phyloP scores from a whole-genome alignment of 2,329 filamentous ascomycete genomes.

The Diplodia scrobiculata region DNA sequence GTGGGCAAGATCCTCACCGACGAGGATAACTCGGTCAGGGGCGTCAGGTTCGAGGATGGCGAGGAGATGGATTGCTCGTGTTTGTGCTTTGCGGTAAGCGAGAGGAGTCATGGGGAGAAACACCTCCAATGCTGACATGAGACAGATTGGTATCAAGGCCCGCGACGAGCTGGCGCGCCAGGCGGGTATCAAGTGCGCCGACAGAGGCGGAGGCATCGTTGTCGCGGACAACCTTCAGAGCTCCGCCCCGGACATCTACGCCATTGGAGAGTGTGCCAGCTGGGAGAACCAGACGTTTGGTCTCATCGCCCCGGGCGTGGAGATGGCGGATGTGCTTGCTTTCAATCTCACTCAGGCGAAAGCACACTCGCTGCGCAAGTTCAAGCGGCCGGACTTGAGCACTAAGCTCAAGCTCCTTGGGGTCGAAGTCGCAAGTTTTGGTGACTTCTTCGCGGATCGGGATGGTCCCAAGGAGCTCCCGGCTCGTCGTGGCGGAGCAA shows the following conservation, averaged over 20 bases:
- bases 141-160: slow-evolving; percentile 77
- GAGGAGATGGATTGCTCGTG: slow-evolving; percentile 75
- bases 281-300: slow-evolving; percentile 87
- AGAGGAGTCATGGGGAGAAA: slow-evolving; percentile 25
- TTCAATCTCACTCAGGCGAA: slow-evolving; percentile 88
- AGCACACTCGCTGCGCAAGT: slow-evolving; percentile 67
- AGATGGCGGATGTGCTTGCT: slow-evolving; percentile 88
- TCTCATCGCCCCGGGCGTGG: slow-evolving; percentile 83
- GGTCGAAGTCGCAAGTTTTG: slow-evolving; percentile 89
- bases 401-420: slow-evolving; percentile 89
- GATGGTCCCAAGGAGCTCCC: slow-evolving; percentile 80
- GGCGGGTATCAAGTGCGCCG: slow-evolving; percentile 71
- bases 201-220: slow-evolving; percentile 74
- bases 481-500: slow-evolving; percentile 53
- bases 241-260: slow-evolving; percentile 72
- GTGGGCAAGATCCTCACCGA: slow-evolving; percentile 72
- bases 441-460: slow-evolving; percentile 88
- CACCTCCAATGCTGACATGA: neutral
- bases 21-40: slow-evolving; percentile 67
- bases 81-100: slow-evolving; percentile 73
- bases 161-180: slow-evolving; percentile 73
- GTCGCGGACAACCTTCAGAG: slow-evolving; percentile 69
- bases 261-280: slow-evolving; percentile 87
- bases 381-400: slow-evolving; percentile 83
- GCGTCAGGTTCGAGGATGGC: slow-evolving; percentile 79